These are phyloP conservation scores for Piper longum DNA, from an alignment of 164 flowering plant genomes.

Conservation along the genomic window DNA sequence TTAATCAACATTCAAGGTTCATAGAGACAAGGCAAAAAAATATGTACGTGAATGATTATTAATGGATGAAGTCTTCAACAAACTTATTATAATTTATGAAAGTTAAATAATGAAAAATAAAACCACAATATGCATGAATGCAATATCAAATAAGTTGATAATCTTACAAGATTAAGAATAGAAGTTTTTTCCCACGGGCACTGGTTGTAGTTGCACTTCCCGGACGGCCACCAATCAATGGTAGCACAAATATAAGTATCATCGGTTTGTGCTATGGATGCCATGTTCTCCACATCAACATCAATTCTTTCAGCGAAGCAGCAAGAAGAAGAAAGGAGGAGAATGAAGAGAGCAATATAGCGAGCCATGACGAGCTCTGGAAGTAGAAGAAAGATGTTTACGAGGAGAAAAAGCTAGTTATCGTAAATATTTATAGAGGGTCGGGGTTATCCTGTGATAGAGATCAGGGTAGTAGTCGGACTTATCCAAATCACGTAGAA, in stretches of 20 bases:
- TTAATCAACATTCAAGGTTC: no score
- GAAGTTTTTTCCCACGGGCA: constrained; percentile 1
- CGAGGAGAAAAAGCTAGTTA: no score
- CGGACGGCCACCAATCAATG: constrained; percentile 47
- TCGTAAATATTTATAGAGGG: no score
- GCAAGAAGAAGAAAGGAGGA: neutral
- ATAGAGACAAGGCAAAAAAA: no score
- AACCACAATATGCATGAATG: neutral
- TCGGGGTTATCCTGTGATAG: neutral
- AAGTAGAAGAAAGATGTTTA: neutral
- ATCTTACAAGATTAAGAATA: constrained; percentile 5
- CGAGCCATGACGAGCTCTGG: neutral
- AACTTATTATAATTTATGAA: no score
- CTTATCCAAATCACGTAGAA: neutral
- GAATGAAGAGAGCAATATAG: neutral
- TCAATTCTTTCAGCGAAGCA: constrained; percentile 15
- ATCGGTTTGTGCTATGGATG: constrained; percentile 30
- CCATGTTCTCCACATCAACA: constrained; percentile 14
- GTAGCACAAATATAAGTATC: constrained; percentile 49
- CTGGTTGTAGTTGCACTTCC: constrained; percentile 28
- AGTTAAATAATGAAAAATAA: no score
- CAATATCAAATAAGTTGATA: neutral
- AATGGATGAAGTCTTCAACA: no score
- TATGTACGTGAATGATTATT: no score
- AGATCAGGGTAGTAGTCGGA: neutral